A percentile compares a stretch with the other conserved stretches of the same genome.
phyloP scores from a whole-genome alignment of 345 rosid species.

The Hibiscus mutabilis region DNA sequence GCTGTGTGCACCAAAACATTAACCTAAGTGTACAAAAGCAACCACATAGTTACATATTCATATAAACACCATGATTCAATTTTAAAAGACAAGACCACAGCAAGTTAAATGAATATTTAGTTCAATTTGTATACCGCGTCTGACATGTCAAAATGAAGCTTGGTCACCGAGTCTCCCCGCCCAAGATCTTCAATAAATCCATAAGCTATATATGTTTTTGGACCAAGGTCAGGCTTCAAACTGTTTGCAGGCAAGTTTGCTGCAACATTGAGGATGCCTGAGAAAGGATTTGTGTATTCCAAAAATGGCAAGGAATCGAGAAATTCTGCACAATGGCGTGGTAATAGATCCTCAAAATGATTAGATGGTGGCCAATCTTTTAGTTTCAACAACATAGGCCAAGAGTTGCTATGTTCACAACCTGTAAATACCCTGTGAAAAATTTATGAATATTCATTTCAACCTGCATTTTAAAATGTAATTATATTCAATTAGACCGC shows the following conservation, averaged over 20 bases:
- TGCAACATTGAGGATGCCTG: conserved; percentile 59
- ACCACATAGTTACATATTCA: background rate
- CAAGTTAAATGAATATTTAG: too few species aligned
- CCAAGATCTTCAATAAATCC: conserved; percentile 64
- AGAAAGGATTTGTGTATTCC: conserved; percentile 61
- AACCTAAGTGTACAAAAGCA: conserved; percentile 34
- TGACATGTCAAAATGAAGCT: conserved; percentile 85
- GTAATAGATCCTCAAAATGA: conserved; percentile 45
- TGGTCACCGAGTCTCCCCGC: conserved; percentile 85
- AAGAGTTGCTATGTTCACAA: conserved; percentile 19
- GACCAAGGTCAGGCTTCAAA: conserved; percentile 81
- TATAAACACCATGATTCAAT: too few species aligned
- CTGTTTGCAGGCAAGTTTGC: conserved; percentile 38
- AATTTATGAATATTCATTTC: conserved; percentile 4
- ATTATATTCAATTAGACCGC: background rate
- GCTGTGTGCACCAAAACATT: conserved; percentile 60
- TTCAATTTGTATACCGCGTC: conserved; percentile 50
- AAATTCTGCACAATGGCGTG: conserved; percentile 70
- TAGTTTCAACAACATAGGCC: conserved; percentile 69
- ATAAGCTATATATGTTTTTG: conserved; percentile 74
- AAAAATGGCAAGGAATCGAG: conserved; percentile 56
- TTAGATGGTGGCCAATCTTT: conserved; percentile 85
- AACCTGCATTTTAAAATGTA: background rate
- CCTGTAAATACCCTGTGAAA: background rate
- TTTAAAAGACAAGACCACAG: too few species aligned